Conservation (phyloP, 441 rosid species). For the Codiaeum variegatum region DNA sequence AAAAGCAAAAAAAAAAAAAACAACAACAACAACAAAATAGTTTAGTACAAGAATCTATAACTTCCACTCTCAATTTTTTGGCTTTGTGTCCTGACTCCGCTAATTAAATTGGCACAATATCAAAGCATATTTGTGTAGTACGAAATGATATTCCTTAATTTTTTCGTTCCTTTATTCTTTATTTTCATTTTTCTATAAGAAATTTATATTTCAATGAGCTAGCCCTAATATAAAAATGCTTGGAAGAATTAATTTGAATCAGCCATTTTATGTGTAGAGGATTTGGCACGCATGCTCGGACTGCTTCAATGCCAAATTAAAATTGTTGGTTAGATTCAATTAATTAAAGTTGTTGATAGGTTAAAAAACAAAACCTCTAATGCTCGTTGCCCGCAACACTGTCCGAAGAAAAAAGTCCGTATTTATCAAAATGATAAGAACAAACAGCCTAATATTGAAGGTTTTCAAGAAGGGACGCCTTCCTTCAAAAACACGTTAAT, state of each 20-base stretch:
- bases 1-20: no score
- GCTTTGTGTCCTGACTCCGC: background rate
- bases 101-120: background rate
- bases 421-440: no score
- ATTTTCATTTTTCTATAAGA: background rate
- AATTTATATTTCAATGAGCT: background rate
- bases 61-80: background rate
- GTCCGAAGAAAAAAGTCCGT: no score
- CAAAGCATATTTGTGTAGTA: background rate
- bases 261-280: background rate
- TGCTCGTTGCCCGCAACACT: no score
- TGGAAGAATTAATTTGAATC: background rate
- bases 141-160: background rate
- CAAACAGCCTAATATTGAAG: no score
- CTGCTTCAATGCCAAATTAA: background rate
- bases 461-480: no score
- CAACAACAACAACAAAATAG: no score
- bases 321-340: no score
- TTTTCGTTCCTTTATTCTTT: background rate
- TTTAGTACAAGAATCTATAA: background rate
- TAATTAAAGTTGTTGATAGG: no score
- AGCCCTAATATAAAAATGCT: constrained; percentile 1
- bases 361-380: no score
- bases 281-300: background rate
- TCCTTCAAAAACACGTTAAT: no score